Evolutionary conservation across 208 protist genomes (phyloP).

Genomic region (Trypanosoma avium): DNA sequence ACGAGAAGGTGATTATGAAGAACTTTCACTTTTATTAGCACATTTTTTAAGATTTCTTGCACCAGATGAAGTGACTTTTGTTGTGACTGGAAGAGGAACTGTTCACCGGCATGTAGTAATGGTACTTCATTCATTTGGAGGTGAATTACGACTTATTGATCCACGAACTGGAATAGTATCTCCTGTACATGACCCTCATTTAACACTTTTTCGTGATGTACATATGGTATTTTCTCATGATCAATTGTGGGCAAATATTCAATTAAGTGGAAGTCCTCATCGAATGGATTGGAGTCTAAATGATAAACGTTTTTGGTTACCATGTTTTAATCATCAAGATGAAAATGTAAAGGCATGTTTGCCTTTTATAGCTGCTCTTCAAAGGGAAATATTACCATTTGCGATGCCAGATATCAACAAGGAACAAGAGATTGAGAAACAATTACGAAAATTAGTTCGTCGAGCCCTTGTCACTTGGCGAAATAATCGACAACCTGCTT

Average conservation of each 20-base stretch:
- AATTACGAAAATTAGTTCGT: slow-evolving; percentile 46
- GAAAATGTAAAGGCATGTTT: slow-evolving; percentile 35
- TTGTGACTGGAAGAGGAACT: slow-evolving; percentile 55
- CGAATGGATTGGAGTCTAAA: slow-evolving; percentile 80
- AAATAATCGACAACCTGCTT: slow-evolving; percentile 48
- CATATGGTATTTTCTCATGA: slow-evolving; percentile 73
- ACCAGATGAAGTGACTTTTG: slow-evolving; percentile 52
- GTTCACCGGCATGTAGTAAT: slow-evolving; percentile 62
- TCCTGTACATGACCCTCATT: slow-evolving; percentile 47
- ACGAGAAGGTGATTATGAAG: slow-evolving; percentile 69
- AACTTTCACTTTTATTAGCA: slow-evolving; percentile 73
- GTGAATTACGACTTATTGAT: slow-evolving; percentile 69
- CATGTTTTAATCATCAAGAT: slow-evolving; percentile 58
- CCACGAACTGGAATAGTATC: slow-evolving; percentile 52
- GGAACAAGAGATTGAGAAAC: slow-evolving; percentile 59
- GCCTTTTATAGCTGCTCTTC: slow-evolving; percentile 52
- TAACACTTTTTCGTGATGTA: slow-evolving; percentile 62
- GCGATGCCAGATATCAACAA: slow-evolving; percentile 33
- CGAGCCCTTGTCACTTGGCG: slow-evolving; percentile 64
- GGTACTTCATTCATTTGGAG: slow-evolving; percentile 64
- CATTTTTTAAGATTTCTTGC: slow-evolving; percentile 73
- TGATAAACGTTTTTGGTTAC: slow-evolving; percentile 58
- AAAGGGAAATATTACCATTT: slow-evolving; percentile 63
- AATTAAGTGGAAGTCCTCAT: slow-evolving; percentile 73
- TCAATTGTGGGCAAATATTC: slow-evolving; percentile 81